phyloP scores from a whole-genome alignment of 2,329 filamentous ascomycete genomes.

The Pyrenochaeta sp. region DNA sequence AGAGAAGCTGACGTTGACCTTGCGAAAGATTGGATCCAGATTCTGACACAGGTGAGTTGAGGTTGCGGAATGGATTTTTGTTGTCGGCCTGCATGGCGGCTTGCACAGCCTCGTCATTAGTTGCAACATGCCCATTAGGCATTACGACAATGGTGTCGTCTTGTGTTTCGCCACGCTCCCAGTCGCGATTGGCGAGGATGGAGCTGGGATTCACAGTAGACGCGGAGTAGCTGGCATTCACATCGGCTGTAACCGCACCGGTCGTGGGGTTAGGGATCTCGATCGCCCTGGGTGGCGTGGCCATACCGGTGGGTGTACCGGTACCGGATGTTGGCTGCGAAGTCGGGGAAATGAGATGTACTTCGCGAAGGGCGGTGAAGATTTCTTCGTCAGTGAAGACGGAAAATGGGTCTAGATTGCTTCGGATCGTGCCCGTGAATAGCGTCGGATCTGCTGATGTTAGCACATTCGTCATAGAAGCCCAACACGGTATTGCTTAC shows the following conservation, averaged over 20 bases:
- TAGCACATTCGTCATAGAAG: constrained; percentile 16
- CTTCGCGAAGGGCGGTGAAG: constrained; percentile 83
- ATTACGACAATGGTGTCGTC: constrained; percentile 45
- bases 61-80: constrained; percentile 92
- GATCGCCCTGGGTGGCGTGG: constrained; percentile 34
- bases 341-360: constrained; percentile 75
- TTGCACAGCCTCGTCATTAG: constrained; percentile 35
- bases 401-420: constrained; percentile 91
- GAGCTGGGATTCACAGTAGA: constrained; percentile 45
- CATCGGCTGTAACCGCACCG: constrained; percentile 34
- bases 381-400: constrained; percentile 90
- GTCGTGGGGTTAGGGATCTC: constrained; percentile 45
- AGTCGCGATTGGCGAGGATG: constrained; percentile 42
- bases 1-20: constrained; percentile 93
- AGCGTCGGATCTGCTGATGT: constrained; percentile 76
- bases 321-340: constrained; percentile 51
- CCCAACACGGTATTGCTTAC: constrained; percentile 26
- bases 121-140: constrained; percentile 37
- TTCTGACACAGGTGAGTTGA: constrained; percentile 83
- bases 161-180: constrained; percentile 34
- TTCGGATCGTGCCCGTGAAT: constrained; percentile 90
- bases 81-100: constrained; percentile 68
- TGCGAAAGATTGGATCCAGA: constrained; percentile 95
- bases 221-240: constrained; percentile 36
- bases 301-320: constrained; percentile 27